These are phyloP conservation scores for Striga asiatica DNA, from an alignment of 257 asterid genomes.

Conservation along the genomic window DNA sequence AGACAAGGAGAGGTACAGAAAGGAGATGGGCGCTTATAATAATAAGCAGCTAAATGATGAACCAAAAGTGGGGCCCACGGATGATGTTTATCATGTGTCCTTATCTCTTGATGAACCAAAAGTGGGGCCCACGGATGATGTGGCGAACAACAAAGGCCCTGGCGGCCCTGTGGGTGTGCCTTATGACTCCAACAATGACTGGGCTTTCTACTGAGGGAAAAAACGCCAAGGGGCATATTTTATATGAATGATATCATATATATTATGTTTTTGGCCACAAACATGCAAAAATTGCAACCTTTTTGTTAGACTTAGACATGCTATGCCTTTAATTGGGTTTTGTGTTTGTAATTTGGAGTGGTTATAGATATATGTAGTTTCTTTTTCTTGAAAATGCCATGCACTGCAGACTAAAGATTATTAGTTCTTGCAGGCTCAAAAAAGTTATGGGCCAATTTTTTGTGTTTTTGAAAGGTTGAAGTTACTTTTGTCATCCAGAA, in stretches of 20 bases:
- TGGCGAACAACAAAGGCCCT: conserved; percentile 27
- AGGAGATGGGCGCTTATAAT: conserved; percentile 36
- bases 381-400: too few species aligned
- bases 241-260: background rate
- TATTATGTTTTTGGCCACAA: background rate
- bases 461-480: too few species aligned
- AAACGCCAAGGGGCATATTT: background rate
- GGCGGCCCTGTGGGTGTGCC: conserved; percentile 3
- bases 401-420: too few species aligned
- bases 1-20: conserved; percentile 52
- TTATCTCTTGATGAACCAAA: conserved; percentile 29
- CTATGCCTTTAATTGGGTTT: too few species aligned
- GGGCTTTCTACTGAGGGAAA: background rate
- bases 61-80: conserved; percentile 7
- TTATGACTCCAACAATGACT: background rate
- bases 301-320: too few species aligned
- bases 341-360: background rate
- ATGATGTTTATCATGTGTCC: conserved; percentile 35
- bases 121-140: conserved; percentile 25
- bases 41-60: conserved; percentile 12
- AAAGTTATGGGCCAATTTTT: too few species aligned
- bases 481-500: too few species aligned
- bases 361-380: background rate
- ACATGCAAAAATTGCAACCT: too few species aligned
- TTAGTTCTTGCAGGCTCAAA: background rate